Conservation (phyloP, 1,284 basidiomycete genomes). For the Sutorius eximius region DNA sequence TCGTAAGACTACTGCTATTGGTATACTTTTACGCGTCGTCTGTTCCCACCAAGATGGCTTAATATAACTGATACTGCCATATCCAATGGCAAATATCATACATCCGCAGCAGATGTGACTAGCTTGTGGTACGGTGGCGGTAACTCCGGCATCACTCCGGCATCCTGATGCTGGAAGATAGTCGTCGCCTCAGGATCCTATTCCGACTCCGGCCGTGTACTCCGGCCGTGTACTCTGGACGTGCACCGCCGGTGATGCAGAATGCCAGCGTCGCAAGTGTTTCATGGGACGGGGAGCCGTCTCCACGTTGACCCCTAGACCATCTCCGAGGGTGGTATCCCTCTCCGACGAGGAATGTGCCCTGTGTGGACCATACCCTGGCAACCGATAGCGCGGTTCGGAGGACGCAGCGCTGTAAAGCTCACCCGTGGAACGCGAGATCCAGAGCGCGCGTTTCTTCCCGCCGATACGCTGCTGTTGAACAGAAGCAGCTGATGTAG, state of each 20-base stretch:
- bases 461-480: constrained; percentile 8
- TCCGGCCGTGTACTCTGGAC: neutral
- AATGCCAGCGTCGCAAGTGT: constrained; percentile 24
- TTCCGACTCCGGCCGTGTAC: neutral
- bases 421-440: constrained; percentile 29
- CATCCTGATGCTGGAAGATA: constrained; percentile 25
- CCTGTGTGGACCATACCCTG: neutral
- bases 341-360: neutral
- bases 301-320: neutral
- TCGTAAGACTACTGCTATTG: neutral
- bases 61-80: neutral
- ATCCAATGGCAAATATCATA: neutral
- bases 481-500: neutral
- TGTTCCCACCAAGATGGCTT: neutral
- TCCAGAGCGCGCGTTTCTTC: constrained; percentile 9
- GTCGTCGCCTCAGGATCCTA: neutral
- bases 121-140: constrained; percentile 30
- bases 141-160: constrained; percentile 19
- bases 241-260: constrained; percentile 12
- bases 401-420: constrained; percentile 6
- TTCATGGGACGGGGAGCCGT: constrained; percentile 1
- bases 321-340: neutral
- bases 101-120: neutral
- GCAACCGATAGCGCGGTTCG: neutral
- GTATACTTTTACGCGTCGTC: neutral